Conservation (phyloP, 805 yeast genomes). For the Yarrowia sp. region DNA sequence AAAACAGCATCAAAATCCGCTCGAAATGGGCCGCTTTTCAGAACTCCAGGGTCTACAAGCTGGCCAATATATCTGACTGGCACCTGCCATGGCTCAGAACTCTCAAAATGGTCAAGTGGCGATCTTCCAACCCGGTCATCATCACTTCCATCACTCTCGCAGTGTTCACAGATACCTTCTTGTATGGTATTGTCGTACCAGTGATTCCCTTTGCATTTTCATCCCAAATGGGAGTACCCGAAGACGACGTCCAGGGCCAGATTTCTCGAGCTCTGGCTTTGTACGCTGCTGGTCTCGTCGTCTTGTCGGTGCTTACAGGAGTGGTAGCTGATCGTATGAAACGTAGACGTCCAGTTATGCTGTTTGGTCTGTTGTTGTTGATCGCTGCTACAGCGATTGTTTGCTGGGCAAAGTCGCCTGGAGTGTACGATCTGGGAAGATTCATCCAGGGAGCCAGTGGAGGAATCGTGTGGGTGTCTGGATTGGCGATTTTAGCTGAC, state of each 20-base stretch:
- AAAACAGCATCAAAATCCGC: background rate
- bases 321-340: slow-evolving; percentile 34
- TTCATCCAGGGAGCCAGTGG: slow-evolving; percentile 40
- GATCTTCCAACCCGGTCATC: slow-evolving; percentile 34
- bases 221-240: slow-evolving; percentile 35
- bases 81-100: slow-evolving; percentile 6
- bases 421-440: slow-evolving; percentile 37
- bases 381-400: slow-evolving; percentile 38
- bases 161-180: slow-evolving; percentile 38
- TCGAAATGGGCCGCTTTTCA: background rate
- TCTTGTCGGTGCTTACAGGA: slow-evolving; percentile 37
- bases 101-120: slow-evolving; percentile 24
- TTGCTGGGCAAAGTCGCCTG: slow-evolving; percentile 34
- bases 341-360: slow-evolving; percentile 36
- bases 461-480: slow-evolving; percentile 41
- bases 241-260: slow-evolving; percentile 34
- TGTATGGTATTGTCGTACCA: slow-evolving; percentile 39
- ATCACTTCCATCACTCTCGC: slow-evolving; percentile 37
- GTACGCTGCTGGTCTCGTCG: slow-evolving; percentile 39
- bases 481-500: slow-evolving; percentile 39
- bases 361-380: slow-evolving; percentile 36
- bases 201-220: slow-evolving; percentile 39
- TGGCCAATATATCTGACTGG: background rate
- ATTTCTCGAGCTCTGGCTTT: slow-evolving; percentile 37
- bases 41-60: background rate